Base-by-base conservation (phyloP, 2,329 filamentous ascomycete genomes). In the Myriosclerotinia duriaeana region DNA sequence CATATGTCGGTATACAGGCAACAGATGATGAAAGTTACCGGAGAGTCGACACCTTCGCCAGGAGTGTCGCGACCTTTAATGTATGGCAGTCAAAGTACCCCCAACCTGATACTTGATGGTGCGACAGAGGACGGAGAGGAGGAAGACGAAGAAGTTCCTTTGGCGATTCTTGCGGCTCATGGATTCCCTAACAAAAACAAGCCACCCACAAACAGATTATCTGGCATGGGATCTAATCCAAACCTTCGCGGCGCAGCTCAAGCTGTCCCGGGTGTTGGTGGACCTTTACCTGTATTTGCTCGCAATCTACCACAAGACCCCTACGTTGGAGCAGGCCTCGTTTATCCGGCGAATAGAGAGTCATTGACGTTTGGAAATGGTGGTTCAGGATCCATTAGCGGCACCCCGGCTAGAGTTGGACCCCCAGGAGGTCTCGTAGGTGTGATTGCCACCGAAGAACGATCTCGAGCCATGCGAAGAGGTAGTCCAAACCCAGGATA, bases 11-110 rank as follows among this genome's bases (percentile, higher is more conserved):
- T 96, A 1, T 96, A 96, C 77, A 87, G 93, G 67, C 93, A 97
- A 77, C 91, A 95, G 78, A 97, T 96, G 93, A 96, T 94, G 90
- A 96, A 96, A 79, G 90, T 95, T 40, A 96, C 92, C 0, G 93
- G 93, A 58, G 91, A 94, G 72, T 80, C 87, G 30, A 77, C 83
- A 77, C 67, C 82, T 14, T 78, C 80, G 53, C 71, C 52, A 36
- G 53, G 78, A 15, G 77, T 82, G 17, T 74, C 80, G 14, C 77
- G 82, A 36, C 85, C 87, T n/a, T 83, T 85, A 17, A 65, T 79
- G 80, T 60, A 81, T 84, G 22, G 80, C 83, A 44, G 85, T 5
- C 81, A 83, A 73, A 91, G 88, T 76, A 85, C 86, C 5, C 87
- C 89, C 1, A 88, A 87, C 69, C 76, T 90, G 26, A 76, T 69